These are phyloP conservation scores for Trichoderma virens DNA, from an alignment of 495 filamentous ascomycete species.

Conservation along the genomic window DNA sequence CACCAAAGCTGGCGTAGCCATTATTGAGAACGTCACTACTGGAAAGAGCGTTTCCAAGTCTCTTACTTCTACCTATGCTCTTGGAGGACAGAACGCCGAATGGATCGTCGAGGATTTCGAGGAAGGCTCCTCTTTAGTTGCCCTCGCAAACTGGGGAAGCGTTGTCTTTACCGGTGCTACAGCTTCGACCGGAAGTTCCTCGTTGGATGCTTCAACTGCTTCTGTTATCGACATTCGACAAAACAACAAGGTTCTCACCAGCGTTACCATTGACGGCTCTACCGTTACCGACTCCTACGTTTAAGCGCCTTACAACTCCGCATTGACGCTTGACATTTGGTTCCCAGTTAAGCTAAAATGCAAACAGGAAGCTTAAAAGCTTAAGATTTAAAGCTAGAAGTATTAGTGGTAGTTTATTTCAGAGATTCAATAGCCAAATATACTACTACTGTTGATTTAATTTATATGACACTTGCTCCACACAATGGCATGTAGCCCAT, in stretches of 20 bases:
- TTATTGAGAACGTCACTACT: constrained; percentile 47
- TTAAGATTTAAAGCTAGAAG: too few species aligned
- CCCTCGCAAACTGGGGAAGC: constrained; percentile 46
- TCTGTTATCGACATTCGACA: constrained; percentile 47
- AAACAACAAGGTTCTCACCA: constrained; percentile 38
- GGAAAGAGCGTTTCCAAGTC: constrained; percentile 47
- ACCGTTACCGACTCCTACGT: constrained; percentile 26
- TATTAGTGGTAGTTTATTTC: not conserved
- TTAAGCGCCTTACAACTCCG: not conserved
- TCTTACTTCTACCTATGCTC: constrained; percentile 24
- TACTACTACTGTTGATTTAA: too few species aligned
- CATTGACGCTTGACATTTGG: not conserved
- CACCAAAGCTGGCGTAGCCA: constrained; percentile 43
- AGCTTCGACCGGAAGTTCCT: constrained; percentile 22
- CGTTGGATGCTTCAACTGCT: constrained; percentile 32
- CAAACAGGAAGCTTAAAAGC: not conserved
- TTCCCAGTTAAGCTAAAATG: not conserved
- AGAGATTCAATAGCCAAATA: constrained; percentile 18
- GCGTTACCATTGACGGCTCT: constrained; percentile 33
- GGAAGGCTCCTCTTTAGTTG: constrained; percentile 37
- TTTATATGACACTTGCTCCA: too few species aligned
- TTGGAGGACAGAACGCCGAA: constrained; percentile 48
- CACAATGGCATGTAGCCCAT: too few species aligned
- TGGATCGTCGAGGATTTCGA: constrained; percentile 63
- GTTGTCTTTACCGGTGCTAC: constrained; percentile 40